Evolutionary conservation across 148 eudicot species (phyloP), one percentile per base, ranked within the genome.

Genomic region (Camellia lanceoleosa): DNA sequence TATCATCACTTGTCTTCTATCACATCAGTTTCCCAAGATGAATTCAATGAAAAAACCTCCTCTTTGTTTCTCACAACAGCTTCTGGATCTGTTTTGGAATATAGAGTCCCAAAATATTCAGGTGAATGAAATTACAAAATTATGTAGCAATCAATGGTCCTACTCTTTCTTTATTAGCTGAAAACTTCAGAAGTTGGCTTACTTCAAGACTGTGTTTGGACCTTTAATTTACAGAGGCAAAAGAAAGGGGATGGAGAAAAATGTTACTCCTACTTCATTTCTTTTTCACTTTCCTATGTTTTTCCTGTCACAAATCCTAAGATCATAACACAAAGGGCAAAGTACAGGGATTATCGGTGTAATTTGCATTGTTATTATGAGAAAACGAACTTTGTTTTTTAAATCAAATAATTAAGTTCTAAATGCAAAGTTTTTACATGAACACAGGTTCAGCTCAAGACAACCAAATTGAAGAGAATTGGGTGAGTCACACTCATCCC

Each of bases 401-500:
- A 18, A 63, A 63, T 63, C 60, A 14, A 64, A 20, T 30, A 30
- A 30, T 30, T 30, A 30, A 30, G 16, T 42, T 44, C 59, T 74
- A 49, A 83, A 64, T n/a, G 68, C 71, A 20, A 66, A 19, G 0
- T 71, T 15, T 68, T 72, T 12, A 66, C 64, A 15, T 71, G 71
- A 81, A 68, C 67, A 82, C 87, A 90, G 92, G 91, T 44, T 59
- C 52, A 65, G 38, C 77, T 73, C 84, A 78, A 71, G 90, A 87
- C 19, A 73, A 82, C 41, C 80, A 83, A 73, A 55, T 56, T 78
- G 60, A 61, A 71, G 86, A 83, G 7, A 74, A 76, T 71, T 94
- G 97, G 97, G 81, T 87, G 54, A 88, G 86, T 79, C 97, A 92
- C 70, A 73, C 8, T 84, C 97, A 94, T 83, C 97, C 98, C 60